Evolutionary conservation across 257 asterid genomes (phyloP), one percentile per base, ranked within the genome.

Genomic region (Ilex aquifolium): DNA sequence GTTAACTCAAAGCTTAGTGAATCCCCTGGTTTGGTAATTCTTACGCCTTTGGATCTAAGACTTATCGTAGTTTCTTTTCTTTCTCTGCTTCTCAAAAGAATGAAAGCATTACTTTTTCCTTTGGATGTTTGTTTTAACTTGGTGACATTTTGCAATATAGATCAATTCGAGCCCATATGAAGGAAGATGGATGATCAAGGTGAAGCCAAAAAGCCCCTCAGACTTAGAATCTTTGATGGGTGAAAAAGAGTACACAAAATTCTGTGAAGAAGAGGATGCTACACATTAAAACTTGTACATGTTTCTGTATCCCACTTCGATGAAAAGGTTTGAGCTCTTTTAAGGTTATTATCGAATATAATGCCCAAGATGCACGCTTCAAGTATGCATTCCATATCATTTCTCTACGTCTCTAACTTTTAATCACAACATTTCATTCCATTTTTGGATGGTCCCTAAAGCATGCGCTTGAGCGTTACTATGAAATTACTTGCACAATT

Each of bases 171-270:
- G 94, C 69, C 96, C 98, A 36, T 91, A 86, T 68, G 96, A 84
- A 66, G 94, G 84, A 6, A 96, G 98, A 31, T 91, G 98, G 98
- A 88, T 91, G 94, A 88, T 91, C 52, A 91, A 91, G 67, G 83
- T 88, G 85, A 88, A 88, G 77, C 95, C 98, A 3, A 76, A 72
- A 66, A 77, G 50, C 62, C 81, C 92, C 32, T 78, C 89, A 13
- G 98, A 91, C n/a, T 67, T 88, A 55, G 88, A 69, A 13, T 63
- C 77, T 57, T 67, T 91, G 64, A 44, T 88, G 98, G 91, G 78
- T 48, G 56, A 81, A 14, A 82, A 83, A 67, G 94, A 77, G 70
- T 88, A 91, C 79, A 82, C 88, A 2, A 86, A 81, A 65, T 84
- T 85, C 79, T 91, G 98, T 68, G 95, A 88, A 78, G 95, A 91